Percentiles rank a stretch among this genome's conserved stretches.
Evolutionary conservation across 2,329 filamentous ascomycete genomes (phyloP).

Genomic region (Neobulgaria alba): DNA sequence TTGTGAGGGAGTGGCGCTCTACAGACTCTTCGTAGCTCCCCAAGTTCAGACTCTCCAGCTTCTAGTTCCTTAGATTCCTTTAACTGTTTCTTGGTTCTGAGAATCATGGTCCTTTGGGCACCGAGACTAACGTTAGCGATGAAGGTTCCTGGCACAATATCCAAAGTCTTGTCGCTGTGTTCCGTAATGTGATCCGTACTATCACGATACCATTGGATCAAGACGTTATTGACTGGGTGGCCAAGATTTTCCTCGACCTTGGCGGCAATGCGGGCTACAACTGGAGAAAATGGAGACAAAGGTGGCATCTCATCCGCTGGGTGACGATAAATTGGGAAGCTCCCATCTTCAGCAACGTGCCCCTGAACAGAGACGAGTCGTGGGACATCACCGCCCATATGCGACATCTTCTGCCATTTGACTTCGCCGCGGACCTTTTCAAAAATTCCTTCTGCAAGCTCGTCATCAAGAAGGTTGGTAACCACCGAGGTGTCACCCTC

Average conservation of each 20-base stretch:
- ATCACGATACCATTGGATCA: constrained; percentile 89
- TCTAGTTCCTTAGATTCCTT: constrained; percentile 29
- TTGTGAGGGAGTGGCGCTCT: constrained; percentile 77
- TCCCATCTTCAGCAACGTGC: constrained; percentile 56
- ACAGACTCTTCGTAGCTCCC: constrained; percentile 30
- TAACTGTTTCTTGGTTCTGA: constrained; percentile 67
- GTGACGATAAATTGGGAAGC: constrained; percentile 86
- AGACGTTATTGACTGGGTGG: constrained; percentile 78
- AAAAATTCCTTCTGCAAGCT: constrained; percentile 54
- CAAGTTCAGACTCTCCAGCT: constrained; percentile 18
- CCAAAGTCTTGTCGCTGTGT: constrained; percentile 93
- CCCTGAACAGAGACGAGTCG: constrained; percentile 88
- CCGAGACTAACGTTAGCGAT: constrained; percentile 95
- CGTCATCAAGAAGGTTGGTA: constrained; percentile 55
- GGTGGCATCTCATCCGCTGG: constrained; percentile 82
- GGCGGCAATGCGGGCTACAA: constrained; percentile 58
- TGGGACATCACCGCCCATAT: constrained; percentile 85
- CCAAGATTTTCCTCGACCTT: constrained; percentile 65
- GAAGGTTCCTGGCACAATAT: constrained; percentile 70
- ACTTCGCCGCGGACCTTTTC: constrained; percentile 65
- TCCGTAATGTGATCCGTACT: constrained; percentile 91
- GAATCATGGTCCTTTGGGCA: constrained; percentile 79
- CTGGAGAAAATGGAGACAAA: constrained; percentile 64
- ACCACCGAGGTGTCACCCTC: constrained; percentile 75
- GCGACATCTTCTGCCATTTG: constrained; percentile 84